Percentiles rank a stretch among this genome's conserved stretches.
These are phyloP conservation scores for Oryza australiensis DNA, from an alignment of 176 grass and related monocot species.

Conservation along the genomic window DNA sequence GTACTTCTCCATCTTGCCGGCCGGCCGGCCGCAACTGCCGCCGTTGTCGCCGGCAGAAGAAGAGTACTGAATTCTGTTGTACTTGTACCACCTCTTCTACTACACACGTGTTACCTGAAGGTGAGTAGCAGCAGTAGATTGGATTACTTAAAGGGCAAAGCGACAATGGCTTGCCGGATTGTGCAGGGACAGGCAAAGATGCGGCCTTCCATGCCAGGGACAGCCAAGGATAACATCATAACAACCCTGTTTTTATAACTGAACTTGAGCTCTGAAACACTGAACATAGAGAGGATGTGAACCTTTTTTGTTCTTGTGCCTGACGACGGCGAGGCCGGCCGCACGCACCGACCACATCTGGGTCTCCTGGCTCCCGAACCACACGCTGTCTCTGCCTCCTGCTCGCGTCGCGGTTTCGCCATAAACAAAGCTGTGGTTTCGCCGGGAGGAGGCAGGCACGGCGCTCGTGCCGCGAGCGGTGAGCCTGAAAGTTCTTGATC, in stretches of 20 bases:
- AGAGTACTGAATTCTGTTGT: neutral
- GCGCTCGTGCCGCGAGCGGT: neutral
- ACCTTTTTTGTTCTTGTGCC: neutral
- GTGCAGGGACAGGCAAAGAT: slow-evolving; percentile 15
- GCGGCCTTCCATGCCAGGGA: slow-evolving; percentile 1
- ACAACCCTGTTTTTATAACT: neutral
- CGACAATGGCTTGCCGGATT: neutral
- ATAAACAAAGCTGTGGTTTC: neutral
- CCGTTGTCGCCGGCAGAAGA: slow-evolving; percentile 11
- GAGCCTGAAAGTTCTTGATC: neutral
- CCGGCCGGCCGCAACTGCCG: slow-evolving; percentile 9
- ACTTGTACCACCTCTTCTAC: neutral
- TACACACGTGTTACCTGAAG: neutral
- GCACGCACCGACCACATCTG: neutral
- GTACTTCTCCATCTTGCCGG: neutral
- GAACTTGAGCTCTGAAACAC: neutral
- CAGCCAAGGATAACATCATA: neutral
- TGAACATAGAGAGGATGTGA: neutral
- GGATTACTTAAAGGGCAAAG: neutral
- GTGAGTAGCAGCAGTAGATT: neutral
- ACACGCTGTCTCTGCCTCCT: neutral
- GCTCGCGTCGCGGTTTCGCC: neutral
- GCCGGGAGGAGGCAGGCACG: neutral
- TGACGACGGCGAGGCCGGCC: neutral
- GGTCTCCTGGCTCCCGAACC: slow-evolving; percentile 32